Percentiles rank a stretch among this genome's conserved stretches.
Evolutionary conservation across 139 green algal species (phyloP).

Genomic region (Astrephomene gubernaculifera): DNA sequence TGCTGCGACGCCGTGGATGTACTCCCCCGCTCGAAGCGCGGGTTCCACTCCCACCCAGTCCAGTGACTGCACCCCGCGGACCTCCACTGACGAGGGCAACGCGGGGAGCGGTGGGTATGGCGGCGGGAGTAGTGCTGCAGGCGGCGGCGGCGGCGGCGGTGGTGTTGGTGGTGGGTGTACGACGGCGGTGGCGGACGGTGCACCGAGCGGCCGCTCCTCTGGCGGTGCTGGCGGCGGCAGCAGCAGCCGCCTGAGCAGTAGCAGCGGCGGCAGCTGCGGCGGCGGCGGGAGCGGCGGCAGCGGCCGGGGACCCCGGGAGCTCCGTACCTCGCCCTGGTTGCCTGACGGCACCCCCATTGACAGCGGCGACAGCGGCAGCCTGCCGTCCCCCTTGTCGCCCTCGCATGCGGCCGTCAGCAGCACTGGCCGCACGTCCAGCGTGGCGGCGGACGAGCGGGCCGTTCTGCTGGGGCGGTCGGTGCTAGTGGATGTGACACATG

Average conservation of each 20-base stretch:
- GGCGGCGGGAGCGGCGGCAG: background rate
- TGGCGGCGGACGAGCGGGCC: constrained; percentile 11
- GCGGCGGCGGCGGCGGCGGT: background rate
- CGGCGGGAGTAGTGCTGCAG: too few relatives aligned
- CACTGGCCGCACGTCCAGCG: background rate
- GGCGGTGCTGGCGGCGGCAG: background rate
- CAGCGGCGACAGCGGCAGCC: background rate
- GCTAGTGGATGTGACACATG: constrained; percentile 47
- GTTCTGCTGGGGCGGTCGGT: constrained; percentile 40
- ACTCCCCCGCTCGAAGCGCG: background rate
- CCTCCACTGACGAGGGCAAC: constrained; percentile 6
- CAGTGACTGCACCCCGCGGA: constrained; percentile 29
- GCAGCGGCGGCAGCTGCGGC: constrained; percentile 2
- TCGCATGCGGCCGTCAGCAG: too few relatives aligned
- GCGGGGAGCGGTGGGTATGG: background rate
- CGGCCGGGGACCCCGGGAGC: background rate
- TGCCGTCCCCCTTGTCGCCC: too few relatives aligned
- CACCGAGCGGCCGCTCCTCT: background rate
- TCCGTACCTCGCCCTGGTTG: constrained; percentile 29
- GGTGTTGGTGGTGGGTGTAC: background rate
- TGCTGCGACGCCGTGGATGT: background rate
- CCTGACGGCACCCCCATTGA: background rate
- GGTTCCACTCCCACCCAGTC: background rate
- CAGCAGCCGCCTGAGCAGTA: background rate
- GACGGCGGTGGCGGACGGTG: background rate